Percentiles rank a stretch among this genome's conserved stretches.
Evolutionary conservation across 345 rosid genomes (phyloP).

Genomic region (Geranium brycei): DNA sequence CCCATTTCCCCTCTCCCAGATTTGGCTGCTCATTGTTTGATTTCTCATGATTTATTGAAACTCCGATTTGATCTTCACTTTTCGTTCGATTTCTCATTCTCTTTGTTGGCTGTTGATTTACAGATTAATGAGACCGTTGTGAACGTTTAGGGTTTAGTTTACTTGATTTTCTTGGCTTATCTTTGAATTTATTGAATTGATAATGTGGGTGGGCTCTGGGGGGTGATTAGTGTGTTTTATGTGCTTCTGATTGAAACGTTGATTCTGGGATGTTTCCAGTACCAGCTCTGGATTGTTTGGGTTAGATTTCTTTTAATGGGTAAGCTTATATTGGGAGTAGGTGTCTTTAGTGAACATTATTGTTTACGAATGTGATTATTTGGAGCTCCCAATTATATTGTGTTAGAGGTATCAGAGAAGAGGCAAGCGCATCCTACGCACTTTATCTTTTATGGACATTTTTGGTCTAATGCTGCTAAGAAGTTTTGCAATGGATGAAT

Average conservation of each 20-base stretch:
- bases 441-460: background rate
- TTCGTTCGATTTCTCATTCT: no score
- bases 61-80: no score
- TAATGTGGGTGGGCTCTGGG: no score
- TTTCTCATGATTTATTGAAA: no score
- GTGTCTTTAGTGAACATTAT: background rate
- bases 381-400: background rate
- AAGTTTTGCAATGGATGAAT: background rate
- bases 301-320: no score
- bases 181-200: background rate
- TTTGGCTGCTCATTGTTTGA: no score
- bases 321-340: no score
- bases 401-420: background rate
- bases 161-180: background rate
- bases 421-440: background rate
- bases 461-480: background rate
- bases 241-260: background rate
- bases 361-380: no score
- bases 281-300: no score
- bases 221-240: background rate
- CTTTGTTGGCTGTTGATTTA: no score
- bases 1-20: background rate
- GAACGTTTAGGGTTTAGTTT: no score
- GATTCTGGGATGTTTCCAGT: background rate
- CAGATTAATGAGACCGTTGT: no score